Evolutionary conservation across 371 early-diverging fungal genomes (phyloP), one percentile per base, ranked within the genome.

Genomic region (Mortierella polycephala): DNA sequence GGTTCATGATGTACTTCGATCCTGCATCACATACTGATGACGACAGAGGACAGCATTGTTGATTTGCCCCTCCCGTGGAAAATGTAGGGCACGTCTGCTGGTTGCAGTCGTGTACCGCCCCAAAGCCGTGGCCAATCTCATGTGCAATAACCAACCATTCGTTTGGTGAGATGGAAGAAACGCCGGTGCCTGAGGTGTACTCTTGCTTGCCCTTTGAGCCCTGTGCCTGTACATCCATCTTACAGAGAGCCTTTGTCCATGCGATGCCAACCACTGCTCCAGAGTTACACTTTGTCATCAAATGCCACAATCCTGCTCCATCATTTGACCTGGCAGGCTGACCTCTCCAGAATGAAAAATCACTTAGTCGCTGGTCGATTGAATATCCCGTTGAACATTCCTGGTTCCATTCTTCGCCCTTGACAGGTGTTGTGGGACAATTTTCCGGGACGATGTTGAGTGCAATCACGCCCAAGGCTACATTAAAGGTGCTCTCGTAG

Each of bases 101-200:
- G 2, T 83, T 86, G 67, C 95, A 94, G 66, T 94, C 95, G 65
- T 94, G 93, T 21, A 68, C 64, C 1, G 87, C 90, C 71, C 93
- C 95, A 85, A 95, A 94, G 56, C 91, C 94, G 80, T 98, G 98
- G 7, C 96, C 98, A 74, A 98, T 90, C 83, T 95, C 95, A 74
- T 98, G 98, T 12, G 97, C 98, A 8, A 98, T 93, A 0, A 98
- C 95, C 81, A 95, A 94, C 97, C 97, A 98, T 75, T 96, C 96
- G 54, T 64, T 64, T 13, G 90, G 85, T 41, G 91, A 91, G 23
- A 90, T 86, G 0, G 96, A 91, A n/a, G 95, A 95, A 1, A 98
- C 93, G 37, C 92, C 97, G 9, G 95, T 90, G 13, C 98, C 97
- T 0, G 96, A 90, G n/a, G 81, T 71, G 58, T 60, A 37, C 52